These are phyloP conservation scores for Colletotrichum sp. DNA, from an alignment of 2,329 filamentous ascomycete genomes.

Conservation along the genomic window DNA sequence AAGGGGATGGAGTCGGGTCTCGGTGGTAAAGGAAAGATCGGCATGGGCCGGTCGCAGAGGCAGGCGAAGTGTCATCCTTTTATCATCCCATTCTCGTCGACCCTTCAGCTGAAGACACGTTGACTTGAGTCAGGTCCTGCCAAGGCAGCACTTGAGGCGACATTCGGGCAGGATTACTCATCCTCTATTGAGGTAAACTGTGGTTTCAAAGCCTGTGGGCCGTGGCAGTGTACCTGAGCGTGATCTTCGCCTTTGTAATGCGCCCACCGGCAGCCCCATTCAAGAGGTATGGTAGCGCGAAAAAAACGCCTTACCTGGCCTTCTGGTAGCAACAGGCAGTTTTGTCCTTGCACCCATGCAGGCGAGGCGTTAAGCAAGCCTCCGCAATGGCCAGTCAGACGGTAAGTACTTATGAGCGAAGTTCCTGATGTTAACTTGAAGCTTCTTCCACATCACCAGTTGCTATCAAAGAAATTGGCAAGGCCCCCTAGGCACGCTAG, in stretches of 20 bases:
- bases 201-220: neutral
- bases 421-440: neutral
- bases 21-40: fast-evolving
- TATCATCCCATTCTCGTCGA: neutral
- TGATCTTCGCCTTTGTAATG: neutral
- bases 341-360: neutral
- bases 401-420: neutral
- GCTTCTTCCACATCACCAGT: neutral
- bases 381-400: neutral
- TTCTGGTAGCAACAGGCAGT: fast-evolving
- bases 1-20: fast-evolving
- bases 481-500: too few relatives aligned
- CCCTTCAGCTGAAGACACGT: neutral
- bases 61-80: neutral
- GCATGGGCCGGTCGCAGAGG: neutral
- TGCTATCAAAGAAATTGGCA: neutral
- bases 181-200: neutral
- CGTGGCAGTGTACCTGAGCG: neutral
- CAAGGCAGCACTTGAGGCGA: neutral
- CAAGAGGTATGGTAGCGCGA: neutral
- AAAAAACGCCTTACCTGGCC: neutral
- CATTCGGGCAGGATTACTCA: neutral
- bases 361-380: neutral
- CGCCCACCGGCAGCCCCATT: neutral
- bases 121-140: neutral